These are phyloP conservation scores for Triangularia verruculosa DNA, from an alignment of 2,329 filamentous ascomycete genomes.

Conservation along the genomic window DNA sequence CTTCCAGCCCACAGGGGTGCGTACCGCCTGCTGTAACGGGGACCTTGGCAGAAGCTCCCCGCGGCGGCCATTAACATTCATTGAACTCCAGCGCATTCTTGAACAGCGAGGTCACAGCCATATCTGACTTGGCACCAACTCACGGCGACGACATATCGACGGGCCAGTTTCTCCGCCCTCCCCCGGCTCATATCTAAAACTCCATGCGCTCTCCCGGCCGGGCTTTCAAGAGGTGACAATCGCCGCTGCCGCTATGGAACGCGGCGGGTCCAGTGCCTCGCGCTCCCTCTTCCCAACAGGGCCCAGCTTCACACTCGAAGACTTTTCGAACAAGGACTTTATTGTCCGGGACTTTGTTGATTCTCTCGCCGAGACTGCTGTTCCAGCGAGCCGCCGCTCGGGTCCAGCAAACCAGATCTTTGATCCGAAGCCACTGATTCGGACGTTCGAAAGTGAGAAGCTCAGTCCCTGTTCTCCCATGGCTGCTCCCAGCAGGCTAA, in stretches of 20 bases:
- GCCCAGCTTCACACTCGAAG: conserved; percentile 82
- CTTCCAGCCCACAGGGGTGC: background rate
- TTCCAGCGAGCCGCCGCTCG: conserved; percentile 77
- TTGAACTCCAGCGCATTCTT: background rate
- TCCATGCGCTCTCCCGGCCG: conserved; percentile 17
- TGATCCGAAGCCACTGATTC: conserved; percentile 94
- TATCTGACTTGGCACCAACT: background rate
- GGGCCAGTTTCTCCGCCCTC: background rate
- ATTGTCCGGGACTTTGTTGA: conserved; percentile 98
- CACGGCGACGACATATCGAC: background rate
- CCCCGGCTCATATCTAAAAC: background rate
- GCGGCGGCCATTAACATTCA: background rate
- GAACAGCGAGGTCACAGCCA: background rate
- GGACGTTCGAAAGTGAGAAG: conserved; percentile 75
- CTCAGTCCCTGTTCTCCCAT: background rate
- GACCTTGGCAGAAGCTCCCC: background rate
- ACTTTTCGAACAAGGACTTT: conserved; percentile 87
- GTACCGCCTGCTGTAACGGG: background rate
- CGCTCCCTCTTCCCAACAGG: conserved; percentile 73
- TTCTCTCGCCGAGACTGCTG: conserved; percentile 78
- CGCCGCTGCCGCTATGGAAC: conserved; percentile 39
- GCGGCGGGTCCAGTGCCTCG: conserved; percentile 44
- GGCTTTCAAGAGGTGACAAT: conserved; percentile 21
- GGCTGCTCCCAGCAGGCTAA: conserved; percentile 27
- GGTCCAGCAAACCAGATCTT: conserved; percentile 64